Conservation (phyloP, 2,329 filamentous ascomycete species). For the Fusarium sp. region DNA sequence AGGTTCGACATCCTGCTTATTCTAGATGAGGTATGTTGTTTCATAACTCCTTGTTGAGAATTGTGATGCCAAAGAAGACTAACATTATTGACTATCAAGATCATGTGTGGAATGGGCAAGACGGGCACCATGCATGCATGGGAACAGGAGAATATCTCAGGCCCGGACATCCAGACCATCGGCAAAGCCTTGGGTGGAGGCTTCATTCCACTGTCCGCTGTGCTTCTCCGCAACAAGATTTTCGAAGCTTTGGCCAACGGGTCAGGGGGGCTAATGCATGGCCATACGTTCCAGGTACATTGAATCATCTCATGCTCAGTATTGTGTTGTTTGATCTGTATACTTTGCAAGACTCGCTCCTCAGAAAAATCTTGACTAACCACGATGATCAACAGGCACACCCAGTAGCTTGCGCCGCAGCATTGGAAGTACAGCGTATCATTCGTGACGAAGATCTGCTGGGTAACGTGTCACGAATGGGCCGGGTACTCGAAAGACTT, state of each 20-base stretch:
- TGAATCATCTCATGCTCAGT: not conserved
- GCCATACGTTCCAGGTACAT: conserved; percentile 1
- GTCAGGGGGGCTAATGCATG: not conserved
- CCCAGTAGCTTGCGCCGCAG: conserved; percentile 8
- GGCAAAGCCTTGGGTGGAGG: conserved; percentile 33
- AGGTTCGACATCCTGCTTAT: not conserved
- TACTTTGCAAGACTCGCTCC: too few species aligned
- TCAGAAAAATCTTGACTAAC: too few species aligned
- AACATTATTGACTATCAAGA: not conserved
- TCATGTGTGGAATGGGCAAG: conserved; percentile 43
- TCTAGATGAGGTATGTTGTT: not conserved
- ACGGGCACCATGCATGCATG: conserved; percentile 38
- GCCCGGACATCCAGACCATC: conserved; percentile 33
- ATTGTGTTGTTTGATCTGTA: too few species aligned
- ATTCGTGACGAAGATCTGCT: not conserved
- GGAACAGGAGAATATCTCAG: conserved; percentile 35
- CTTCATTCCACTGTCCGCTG: conserved; percentile 26
- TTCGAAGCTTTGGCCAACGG: conserved; percentile 3
- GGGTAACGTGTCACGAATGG: not conserved
- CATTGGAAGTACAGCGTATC: not conserved
- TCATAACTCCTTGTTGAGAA: not conserved
- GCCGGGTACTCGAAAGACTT: not conserved
- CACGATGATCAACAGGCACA: not conserved
- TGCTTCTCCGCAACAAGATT: conserved; percentile 8
- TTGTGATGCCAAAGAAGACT: not conserved